phyloP scores from a whole-genome alignment of 352 stramenopile species.

The Pythium brassicae region DNA sequence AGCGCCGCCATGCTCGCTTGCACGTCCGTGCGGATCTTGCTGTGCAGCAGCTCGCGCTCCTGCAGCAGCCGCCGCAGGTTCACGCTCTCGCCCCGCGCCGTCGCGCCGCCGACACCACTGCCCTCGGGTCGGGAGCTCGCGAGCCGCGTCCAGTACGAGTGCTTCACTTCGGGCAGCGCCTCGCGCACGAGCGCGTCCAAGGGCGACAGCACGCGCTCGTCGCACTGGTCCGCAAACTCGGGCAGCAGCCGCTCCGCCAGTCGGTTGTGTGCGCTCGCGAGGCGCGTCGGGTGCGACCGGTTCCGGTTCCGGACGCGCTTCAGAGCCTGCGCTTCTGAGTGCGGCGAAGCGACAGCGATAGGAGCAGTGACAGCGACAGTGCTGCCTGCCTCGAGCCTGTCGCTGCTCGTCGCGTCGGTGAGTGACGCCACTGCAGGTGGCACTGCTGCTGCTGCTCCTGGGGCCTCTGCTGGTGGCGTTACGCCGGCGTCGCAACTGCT shows the following conservation, averaged over 20 bases:
- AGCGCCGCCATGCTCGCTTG: constrained; percentile 49
- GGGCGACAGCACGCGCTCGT: constrained; percentile 35
- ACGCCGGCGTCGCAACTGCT: background rate
- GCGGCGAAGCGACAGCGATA: too few species aligned
- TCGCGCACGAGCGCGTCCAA: constrained; percentile 39
- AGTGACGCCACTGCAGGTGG: background rate
- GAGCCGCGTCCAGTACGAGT: constrained; percentile 70
- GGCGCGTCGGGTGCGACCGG: constrained; percentile 14
- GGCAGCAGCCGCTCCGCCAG: constrained; percentile 34
- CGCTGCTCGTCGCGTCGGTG: background rate
- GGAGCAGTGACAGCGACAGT: too few species aligned
- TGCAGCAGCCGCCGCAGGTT: constrained; percentile 44
- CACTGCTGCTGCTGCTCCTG: background rate
- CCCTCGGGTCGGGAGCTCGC: constrained; percentile 16
- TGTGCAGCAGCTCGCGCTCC: constrained; percentile 44
- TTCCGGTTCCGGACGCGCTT: background rate
- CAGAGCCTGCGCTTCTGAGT: background rate
- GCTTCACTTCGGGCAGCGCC: constrained; percentile 65
- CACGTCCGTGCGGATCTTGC: constrained; percentile 37
- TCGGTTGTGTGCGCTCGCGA: constrained; percentile 25
- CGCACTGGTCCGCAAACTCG: constrained; percentile 38
- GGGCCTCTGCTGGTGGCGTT: background rate
- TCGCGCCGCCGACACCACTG: background rate
- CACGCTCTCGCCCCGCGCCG: constrained; percentile 15
- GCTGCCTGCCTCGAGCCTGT: too few species aligned